Evolutionary conservation across 2,329 filamentous ascomycete species (phyloP).

Genomic region (Teratosphaeria viscida): DNA sequence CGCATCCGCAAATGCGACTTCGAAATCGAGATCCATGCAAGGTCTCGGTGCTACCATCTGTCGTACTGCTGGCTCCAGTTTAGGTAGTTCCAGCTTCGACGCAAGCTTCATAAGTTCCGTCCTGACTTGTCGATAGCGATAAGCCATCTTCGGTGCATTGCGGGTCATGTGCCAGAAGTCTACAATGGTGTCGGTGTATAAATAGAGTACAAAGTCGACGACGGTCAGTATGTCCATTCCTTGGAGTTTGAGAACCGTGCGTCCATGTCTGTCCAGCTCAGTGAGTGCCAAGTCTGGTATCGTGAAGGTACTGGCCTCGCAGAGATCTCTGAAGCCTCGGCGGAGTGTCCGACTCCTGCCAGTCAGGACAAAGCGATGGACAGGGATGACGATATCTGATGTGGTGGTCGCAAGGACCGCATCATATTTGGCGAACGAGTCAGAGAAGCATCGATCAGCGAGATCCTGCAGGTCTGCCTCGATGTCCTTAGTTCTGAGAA

Average conservation of each 20-base stretch:
- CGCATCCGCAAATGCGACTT: constrained; percentile 55
- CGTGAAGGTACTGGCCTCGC: constrained; percentile 43
- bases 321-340: constrained; percentile 48
- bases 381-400: constrained; percentile 63
- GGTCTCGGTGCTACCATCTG: constrained; percentile 57
- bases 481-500: constrained; percentile 54
- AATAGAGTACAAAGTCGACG: constrained; percentile 67
- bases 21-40: constrained; percentile 60
- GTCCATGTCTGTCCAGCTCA: constrained; percentile 40
- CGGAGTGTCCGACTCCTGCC: constrained; percentile 63
- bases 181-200: constrained; percentile 69
- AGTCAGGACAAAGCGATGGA: constrained; percentile 71
- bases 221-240: constrained; percentile 67
- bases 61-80: constrained; percentile 66
- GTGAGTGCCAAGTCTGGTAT: constrained; percentile 53
- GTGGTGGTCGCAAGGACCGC: constrained; percentile 42
- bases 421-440: constrained; percentile 35
- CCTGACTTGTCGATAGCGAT: constrained; percentile 68
- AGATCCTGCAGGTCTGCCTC: constrained; percentile 51
- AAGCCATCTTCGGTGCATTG: constrained; percentile 53
- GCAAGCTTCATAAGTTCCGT: constrained; percentile 82
- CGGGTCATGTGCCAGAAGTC: constrained; percentile 78
- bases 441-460: constrained; percentile 27
- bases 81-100: constrained; percentile 56
- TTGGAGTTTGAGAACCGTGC: constrained; percentile 53